Percentiles rank a stretch among this genome's conserved stretches.
Evolutionary conservation across 768 basidiomycete species (phyloP).

Genomic region (Hygrocybe coccinea): DNA sequence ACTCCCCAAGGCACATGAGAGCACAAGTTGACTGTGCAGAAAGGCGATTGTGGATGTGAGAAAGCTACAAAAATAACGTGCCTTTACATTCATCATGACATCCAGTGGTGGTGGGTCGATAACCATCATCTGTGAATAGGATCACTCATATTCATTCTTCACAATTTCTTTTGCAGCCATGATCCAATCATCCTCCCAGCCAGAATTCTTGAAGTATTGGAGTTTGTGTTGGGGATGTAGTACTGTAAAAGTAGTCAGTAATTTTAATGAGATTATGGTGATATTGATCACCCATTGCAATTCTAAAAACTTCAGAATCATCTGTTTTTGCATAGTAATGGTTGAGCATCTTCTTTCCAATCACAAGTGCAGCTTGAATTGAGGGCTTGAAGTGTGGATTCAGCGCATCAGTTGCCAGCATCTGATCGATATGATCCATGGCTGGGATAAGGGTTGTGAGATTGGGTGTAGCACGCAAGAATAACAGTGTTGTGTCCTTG

Average conservation of each 20-base stretch:
- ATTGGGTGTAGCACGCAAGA: conserved; percentile 23
- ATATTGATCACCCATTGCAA: conserved; percentile 24
- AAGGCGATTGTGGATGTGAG: too few relatives aligned
- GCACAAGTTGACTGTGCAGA: too few relatives aligned
- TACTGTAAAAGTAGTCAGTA: conserved; percentile 16
- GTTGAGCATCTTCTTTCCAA: conserved; percentile 24
- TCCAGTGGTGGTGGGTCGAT: too few relatives aligned
- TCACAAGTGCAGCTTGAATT: conserved; percentile 12
- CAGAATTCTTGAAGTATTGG: conserved; percentile 26
- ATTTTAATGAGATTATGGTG: not conserved
- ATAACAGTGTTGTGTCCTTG: conserved; percentile 24
- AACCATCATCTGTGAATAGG: not conserved
- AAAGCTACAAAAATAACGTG: too few relatives aligned
- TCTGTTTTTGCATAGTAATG: conserved; percentile 21
- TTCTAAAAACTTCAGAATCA: conserved; percentile 16
- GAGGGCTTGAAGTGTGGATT: conserved; percentile 3
- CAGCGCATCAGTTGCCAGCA: conserved; percentile 8
- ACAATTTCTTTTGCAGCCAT: conserved; percentile 20
- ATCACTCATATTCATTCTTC: conserved; percentile 16
- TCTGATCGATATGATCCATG: conserved; percentile 30
- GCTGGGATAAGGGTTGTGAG: conserved; percentile 27
- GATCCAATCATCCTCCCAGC: conserved; percentile 31
- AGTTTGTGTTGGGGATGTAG: conserved; percentile 35
- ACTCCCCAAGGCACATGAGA: too few relatives aligned
- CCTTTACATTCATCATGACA: too few relatives aligned